Conservation (phyloP, 805 yeast genomes). For the Ogataea philodendri region DNA sequence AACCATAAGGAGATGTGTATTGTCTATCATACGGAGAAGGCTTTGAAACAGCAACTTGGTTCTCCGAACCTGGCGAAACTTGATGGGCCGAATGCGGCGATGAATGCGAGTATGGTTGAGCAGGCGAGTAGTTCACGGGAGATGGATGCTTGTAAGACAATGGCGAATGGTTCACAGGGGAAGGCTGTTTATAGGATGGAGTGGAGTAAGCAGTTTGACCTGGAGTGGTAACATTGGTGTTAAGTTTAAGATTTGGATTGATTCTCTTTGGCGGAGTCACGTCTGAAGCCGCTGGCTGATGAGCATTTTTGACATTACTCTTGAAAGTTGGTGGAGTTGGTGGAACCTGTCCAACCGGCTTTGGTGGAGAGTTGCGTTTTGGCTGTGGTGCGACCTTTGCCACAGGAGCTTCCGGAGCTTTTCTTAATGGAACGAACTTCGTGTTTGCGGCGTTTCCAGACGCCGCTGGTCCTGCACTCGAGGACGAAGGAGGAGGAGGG, state of each 20-base stretch:
- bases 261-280: slow-evolving; percentile 13
- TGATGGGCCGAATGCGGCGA: slow-evolving; percentile 10
- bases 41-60: slow-evolving; percentile 28
- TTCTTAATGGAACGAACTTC: slow-evolving; percentile 38
- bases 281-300: slow-evolving; percentile 3
- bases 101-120: slow-evolving; percentile 8
- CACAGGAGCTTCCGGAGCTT: slow-evolving; percentile 41
- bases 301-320: slow-evolving; percentile 10
- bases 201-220: slow-evolving; percentile 5
- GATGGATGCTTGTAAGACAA: slow-evolving; percentile 10
- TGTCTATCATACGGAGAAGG: no score
- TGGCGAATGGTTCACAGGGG: no score
- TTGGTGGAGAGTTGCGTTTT: slow-evolving; percentile 13
- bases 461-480: slow-evolving; percentile 20
- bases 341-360: slow-evolving; percentile 28
- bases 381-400: slow-evolving; percentile 1
- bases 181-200: no score
- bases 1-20: no score
- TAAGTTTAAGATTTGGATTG: slow-evolving; percentile 20
- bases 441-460: slow-evolving; percentile 3
- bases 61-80: slow-evolving; percentile 29
- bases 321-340: slow-evolving; percentile 26
- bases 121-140: slow-evolving; percentile 8
- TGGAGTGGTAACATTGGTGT: slow-evolving; percentile 16
- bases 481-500: slow-evolving; percentile 37